phyloP scores from a whole-genome alignment of 371 early-diverging fungal genomes.

The Apophysomyces elegans region DNA sequence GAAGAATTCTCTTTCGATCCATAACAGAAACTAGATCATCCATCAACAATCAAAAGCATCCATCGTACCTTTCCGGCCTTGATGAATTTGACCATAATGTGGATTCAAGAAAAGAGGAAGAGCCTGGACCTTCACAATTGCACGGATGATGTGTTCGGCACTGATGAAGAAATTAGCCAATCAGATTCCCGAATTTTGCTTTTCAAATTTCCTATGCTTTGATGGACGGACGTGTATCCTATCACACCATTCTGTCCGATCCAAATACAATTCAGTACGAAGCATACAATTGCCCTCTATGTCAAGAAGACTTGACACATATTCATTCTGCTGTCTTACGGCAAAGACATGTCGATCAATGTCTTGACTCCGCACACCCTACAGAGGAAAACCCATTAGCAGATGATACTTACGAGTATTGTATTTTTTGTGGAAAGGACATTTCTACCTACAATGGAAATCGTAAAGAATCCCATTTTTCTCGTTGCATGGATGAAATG shows the following conservation, averaged over 20 bases:
- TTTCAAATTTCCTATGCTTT: not conserved
- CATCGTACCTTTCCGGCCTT: conserved; percentile 24
- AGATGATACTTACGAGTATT: conserved; percentile 24
- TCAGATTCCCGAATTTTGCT: not conserved
- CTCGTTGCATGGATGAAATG: conserved; percentile 33
- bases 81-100: conserved; percentile 29
- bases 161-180: not conserved
- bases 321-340: conserved; percentile 28
- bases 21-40: conserved; percentile 9
- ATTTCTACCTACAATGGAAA: conserved; percentile 18
- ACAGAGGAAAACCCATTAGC: not conserved
- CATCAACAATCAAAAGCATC: conserved; percentile 12
- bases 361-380: not conserved
- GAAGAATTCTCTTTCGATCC: conserved; percentile 12
- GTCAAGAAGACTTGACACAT: conserved; percentile 22
- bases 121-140: not conserved
- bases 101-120: conserved; percentile 35
- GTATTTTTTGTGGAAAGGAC: conserved; percentile 42
- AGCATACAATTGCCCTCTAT: conserved; percentile 36
- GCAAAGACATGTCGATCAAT: conserved; percentile 37
- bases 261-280: conserved; percentile 7
- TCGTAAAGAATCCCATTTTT: conserved; percentile 30
- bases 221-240: too few species aligned
- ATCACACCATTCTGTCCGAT: not conserved
- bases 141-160: not conserved